A percentile compares a stretch with the other conserved stretches of the same genome.
These are phyloP conservation scores for Sistotremastrum niveocremeum DNA, from an alignment of 768 basidiomycete species.

Conservation along the genomic window DNA sequence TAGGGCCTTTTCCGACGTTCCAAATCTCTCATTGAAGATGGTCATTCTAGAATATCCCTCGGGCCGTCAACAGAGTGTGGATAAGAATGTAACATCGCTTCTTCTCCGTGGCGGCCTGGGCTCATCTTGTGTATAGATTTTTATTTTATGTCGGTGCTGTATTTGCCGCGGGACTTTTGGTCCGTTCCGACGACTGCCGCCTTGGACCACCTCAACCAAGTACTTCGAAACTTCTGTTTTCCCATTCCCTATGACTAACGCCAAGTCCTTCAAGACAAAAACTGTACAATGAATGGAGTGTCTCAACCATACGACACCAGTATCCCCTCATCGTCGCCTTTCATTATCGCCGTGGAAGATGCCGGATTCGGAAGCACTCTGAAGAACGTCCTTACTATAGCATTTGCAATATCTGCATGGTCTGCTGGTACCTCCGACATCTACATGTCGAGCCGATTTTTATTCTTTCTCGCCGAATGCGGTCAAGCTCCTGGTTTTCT, in stretches of 20 bases:
- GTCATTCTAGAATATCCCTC: conserved; percentile 1
- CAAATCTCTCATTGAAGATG: too few species aligned
- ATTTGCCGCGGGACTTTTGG: neutral
- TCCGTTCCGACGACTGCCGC: neutral
- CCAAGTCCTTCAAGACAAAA: too few species aligned
- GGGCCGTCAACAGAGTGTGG: conserved; percentile 1
- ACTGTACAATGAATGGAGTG: too few species aligned
- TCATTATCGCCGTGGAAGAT: conserved; percentile 1
- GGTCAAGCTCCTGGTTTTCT: conserved; percentile 17
- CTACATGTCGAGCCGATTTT: conserved; percentile 3
- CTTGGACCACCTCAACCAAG: neutral
- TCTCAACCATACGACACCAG: neutral
- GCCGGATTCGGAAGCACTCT: neutral
- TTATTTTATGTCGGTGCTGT: conserved; percentile 2
- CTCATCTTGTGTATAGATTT: neutral
- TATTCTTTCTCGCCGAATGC: conserved; percentile 21
- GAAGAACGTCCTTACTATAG: neutral
- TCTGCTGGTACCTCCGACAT: conserved; percentile 3
- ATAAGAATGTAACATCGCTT: neutral
- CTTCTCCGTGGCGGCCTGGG: neutral
- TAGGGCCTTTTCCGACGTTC: too few species aligned
- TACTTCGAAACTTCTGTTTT: too few species aligned
- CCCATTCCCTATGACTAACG: too few species aligned
- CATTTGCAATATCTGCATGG: conserved; percentile 1
- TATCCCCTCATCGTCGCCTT: neutral